Evolutionary conservation across 2,329 filamentous ascomycete genomes (phyloP), one percentile per base, ranked within the genome.

Genomic region (Aaosphaeria pasadenensis): DNA sequence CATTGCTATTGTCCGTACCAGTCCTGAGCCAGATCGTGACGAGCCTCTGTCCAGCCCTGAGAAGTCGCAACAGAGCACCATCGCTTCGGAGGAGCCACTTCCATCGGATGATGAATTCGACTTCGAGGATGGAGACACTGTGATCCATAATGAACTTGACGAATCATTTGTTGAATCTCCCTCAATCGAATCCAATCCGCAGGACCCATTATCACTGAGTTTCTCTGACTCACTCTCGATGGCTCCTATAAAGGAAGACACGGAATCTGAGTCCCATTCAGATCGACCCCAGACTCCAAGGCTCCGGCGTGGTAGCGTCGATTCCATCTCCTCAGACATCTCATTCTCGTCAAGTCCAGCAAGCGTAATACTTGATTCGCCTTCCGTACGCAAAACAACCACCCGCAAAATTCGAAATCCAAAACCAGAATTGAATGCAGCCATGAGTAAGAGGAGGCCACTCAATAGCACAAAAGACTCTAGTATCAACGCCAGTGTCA

Each of bases 341-440:
- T 69, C 65, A 5, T 59, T 63, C 32, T 56, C 62, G 5, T 69
- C 67, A 7, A 69, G 67, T 30, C 63, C 64, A 2, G 55, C 51
- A 24, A 60, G 57, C 44, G 52, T 51, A 7, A 49, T 63, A 7
- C 64, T 69, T 30, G 66, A 71, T 13, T 72, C 70, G 1, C 70
- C 69, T 11, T 70, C 67, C 4, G 49, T 67, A 2, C 66, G 67
- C 31, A 62, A 60, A 36, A 44, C 55, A 35, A 54, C 59, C 38
- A 62, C 62, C 32, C 61, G 62, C 28, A 48, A 49, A 30, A 52
- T 60, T 29, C 64, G 56, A 53, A 57, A 49, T 43, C 59, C 68
- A 24, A 61, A 59, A 6, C 71, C 72, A 9, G 70, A 72, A n/a
- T 61, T 76, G 7, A 75, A 75, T 49, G 68, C 68, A 6, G 64